Evolutionary conservation across 495 filamentous ascomycete genomes (phyloP), one percentile per base, ranked within the genome.

Genomic region (Geoglossum glabrum): DNA sequence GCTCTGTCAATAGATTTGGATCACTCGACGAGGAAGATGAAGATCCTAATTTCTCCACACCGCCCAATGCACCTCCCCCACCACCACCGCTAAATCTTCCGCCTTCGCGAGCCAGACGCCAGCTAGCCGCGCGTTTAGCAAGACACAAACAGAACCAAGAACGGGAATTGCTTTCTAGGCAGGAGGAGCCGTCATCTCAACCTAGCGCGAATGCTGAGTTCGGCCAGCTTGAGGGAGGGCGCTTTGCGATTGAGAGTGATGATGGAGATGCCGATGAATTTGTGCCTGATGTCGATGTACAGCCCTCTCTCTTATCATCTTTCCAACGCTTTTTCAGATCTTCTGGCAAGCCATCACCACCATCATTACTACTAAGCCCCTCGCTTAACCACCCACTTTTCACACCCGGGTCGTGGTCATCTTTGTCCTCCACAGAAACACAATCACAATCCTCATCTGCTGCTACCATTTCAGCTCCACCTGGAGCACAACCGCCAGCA

Each of bases 21-120:
- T 59, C 57, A 15, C 31, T 28, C n/a, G 54, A 56, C 3, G 54
- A 55, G 1, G 52, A 56, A 19, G 54, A 56, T 17, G 54, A 56
- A 25, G 54, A 56, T 33, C 25, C 31, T 26, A 40, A 2, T 56
- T 56, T 33, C n/a, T 26, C 36, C 23, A 19, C 30, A 28, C 33
- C 49, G 6, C 57, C 57, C 0, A 59, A 43, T 31, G 50, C 50
- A 4, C 50, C 47, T 23, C 57, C 57, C 3, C 57, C 59, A 25
- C 54, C 59, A 33, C 54, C 55, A 21, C 59, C 55, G 13, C 59
- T 60, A 36, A 87, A 89, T 64, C 78, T 88, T 25, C 83, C 84
- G 10, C 89, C 89, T 1, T 90, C 87, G 1, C 79, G 89, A n/a
- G 89, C 89, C 21, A 80, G 89, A 19, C 76, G 87, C 21, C 89